Conservation (phyloP, 2,329 filamentous ascomycete species). For the Beauveria caledonica region DNA sequence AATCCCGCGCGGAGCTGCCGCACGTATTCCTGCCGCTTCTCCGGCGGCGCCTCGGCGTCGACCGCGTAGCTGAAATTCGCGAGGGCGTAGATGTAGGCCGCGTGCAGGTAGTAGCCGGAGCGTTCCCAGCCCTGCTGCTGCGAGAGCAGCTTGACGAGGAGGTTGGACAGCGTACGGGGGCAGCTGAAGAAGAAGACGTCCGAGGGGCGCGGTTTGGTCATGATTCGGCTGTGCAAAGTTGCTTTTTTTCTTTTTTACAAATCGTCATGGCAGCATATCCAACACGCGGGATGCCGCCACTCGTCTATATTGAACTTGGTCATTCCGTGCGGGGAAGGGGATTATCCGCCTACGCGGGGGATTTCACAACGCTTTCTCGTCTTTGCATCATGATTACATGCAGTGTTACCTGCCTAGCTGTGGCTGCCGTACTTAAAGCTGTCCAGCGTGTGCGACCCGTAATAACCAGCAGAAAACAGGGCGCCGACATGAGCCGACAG, state of each 20-base stretch:
- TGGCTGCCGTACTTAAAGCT: background rate
- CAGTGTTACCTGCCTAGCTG: background rate
- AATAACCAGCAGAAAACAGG: background rate
- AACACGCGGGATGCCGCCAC: background rate
- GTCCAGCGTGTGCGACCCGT: background rate
- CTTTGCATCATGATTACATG: background rate
- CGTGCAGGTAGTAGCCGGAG: slow-evolving; percentile 8
- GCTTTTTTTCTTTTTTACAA: too few relatives aligned
- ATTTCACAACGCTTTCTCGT: background rate
- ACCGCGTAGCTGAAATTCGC: background rate
- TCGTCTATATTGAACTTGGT: background rate
- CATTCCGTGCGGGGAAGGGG: background rate
- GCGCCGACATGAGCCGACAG: background rate
- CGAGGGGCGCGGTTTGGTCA: slow-evolving; percentile 2
- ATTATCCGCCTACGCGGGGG: background rate
- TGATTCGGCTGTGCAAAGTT: background rate
- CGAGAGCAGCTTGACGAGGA: slow-evolving; percentile 10
- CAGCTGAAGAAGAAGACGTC: slow-evolving; percentile 12
- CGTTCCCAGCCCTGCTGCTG: slow-evolving; percentile 10
- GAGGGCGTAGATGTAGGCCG: background rate
- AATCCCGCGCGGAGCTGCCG: slow-evolving; percentile 1
- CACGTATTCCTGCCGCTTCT: background rate
- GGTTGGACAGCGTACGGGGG: slow-evolving; percentile 10
- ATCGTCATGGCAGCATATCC: too few relatives aligned
- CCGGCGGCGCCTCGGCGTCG: background rate